phyloP scores from a whole-genome alignment of 1,284 basidiomycete genomes.

The Cronartium quercuum region DNA sequence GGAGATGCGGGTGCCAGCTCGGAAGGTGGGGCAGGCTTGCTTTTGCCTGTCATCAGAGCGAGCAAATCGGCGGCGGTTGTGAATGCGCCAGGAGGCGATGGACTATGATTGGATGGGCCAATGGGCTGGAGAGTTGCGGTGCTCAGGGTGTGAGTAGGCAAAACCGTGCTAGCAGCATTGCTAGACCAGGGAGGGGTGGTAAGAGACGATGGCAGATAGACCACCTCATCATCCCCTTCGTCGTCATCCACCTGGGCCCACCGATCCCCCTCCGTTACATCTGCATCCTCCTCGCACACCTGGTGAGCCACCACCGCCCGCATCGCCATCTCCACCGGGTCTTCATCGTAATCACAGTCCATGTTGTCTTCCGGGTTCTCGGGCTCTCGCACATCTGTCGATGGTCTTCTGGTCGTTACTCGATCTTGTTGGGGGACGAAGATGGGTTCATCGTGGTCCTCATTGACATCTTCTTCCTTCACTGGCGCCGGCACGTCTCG shows the following conservation, averaged over 20 bases:
- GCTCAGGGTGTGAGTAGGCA: neutral
- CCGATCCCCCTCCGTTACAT: neutral
- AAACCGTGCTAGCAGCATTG: neutral
- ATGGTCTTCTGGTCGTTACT: neutral
- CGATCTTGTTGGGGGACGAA: neutral
- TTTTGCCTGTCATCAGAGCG: slow-evolving; percentile 10
- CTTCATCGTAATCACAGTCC: slow-evolving; percentile 18
- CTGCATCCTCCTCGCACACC: slow-evolving; percentile 4
- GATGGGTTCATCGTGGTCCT: neutral
- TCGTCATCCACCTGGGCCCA: slow-evolving; percentile 14
- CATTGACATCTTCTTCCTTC: neutral
- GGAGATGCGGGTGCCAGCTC: neutral
- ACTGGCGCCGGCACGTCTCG: neutral
- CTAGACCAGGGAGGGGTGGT: neutral
- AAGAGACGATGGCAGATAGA: neutral
- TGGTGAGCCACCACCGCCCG: slow-evolving; percentile 35
- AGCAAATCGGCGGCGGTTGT: slow-evolving; percentile 28
- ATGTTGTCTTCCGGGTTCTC: neutral
- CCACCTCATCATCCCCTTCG: slow-evolving; percentile 17
- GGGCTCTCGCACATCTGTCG: no score
- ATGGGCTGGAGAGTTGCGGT: neutral
- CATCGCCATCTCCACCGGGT: slow-evolving; percentile 35
- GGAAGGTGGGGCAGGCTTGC: neutral
- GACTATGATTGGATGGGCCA: neutral
- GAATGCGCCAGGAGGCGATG: neutral